These are phyloP conservation scores for Lentinula raphanica DNA, from an alignment of 768 basidiomycete species.

Conservation along the genomic window DNA sequence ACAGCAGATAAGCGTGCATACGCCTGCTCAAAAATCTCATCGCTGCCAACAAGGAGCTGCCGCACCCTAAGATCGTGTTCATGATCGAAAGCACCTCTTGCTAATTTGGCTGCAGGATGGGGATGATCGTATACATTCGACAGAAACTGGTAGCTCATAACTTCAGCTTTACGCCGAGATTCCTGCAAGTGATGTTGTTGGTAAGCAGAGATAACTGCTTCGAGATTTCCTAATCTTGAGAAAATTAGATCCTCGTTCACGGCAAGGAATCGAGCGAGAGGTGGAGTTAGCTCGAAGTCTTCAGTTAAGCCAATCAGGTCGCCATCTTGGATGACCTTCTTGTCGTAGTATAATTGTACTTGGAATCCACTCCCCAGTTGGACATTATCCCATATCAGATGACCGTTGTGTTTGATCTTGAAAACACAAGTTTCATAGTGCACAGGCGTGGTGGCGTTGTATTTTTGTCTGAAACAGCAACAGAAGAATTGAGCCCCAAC, in stretches of 20 bases:
- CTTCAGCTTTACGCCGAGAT: slow-evolving; percentile 43
- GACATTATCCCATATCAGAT: slow-evolving; percentile 44
- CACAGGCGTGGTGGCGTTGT: slow-evolving; percentile 43
- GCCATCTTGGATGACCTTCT: slow-evolving; percentile 42
- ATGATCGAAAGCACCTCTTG: slow-evolving; percentile 36
- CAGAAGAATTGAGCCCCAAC: slow-evolving; percentile 41
- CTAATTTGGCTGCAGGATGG: slow-evolving; percentile 36
- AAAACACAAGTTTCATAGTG: slow-evolving; percentile 45
- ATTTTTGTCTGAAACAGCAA: slow-evolving; percentile 42
- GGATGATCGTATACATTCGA: slow-evolving; percentile 55
- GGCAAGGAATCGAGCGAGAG: slow-evolving; percentile 58
- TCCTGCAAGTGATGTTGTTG: slow-evolving; percentile 45
- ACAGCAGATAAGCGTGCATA: slow-evolving; percentile 52
- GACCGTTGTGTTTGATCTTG: slow-evolving; percentile 47
- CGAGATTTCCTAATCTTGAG: slow-evolving; percentile 34
- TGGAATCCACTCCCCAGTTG: slow-evolving; percentile 68
- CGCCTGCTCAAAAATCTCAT: slow-evolving; percentile 40
- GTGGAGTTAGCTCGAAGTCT: slow-evolving; percentile 57
- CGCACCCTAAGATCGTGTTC: slow-evolving; percentile 56
- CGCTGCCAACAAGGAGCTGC: slow-evolving; percentile 41
- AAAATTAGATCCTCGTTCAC: slow-evolving; percentile 51
- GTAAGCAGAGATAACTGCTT: slow-evolving; percentile 45
- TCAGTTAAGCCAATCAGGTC: slow-evolving; percentile 58
- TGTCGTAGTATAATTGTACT: slow-evolving; percentile 52
- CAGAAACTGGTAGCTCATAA: slow-evolving; percentile 62